A percentile compares a stretch with the other conserved stretches of the same genome.
Conservation (phyloP, 305 asterid genomes). For the Fraxinus ornus region DNA sequence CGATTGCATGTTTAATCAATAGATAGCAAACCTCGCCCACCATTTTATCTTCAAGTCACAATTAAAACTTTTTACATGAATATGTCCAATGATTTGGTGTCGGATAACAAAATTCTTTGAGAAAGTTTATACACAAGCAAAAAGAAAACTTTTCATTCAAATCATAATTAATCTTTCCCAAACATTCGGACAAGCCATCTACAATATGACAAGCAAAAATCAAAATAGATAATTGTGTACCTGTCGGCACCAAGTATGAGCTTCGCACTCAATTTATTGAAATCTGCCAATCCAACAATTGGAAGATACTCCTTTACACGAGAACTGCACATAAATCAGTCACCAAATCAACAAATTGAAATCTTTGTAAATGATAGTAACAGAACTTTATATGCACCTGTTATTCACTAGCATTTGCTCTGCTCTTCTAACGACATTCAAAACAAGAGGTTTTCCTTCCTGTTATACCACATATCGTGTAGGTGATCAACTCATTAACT, state of each 20-base stretch:
- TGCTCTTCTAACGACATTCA: slow-evolving; percentile 88
- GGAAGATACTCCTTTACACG: slow-evolving; percentile 97
- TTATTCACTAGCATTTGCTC: slow-evolving; percentile 79
- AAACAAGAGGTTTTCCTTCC: slow-evolving; percentile 98
- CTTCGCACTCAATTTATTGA: slow-evolving; percentile 92
- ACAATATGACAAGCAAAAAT: not conserved
- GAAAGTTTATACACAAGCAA: not conserved
- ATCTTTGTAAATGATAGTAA: slow-evolving; percentile 1
- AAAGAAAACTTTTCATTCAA: not conserved
- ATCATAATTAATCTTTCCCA: not conserved
- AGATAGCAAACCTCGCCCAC: not conserved
- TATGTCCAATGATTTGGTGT: not conserved
- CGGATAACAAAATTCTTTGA: slow-evolving; percentile 1
- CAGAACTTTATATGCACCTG: slow-evolving; percentile 40
- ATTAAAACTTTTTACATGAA: not conserved
- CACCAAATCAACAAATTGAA: slow-evolving; percentile 9
- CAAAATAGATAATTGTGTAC: slow-evolving; percentile 32
- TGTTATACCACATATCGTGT: slow-evolving; percentile 28
- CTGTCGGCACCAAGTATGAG: slow-evolving; percentile 93
- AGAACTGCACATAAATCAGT: slow-evolving; percentile 47
- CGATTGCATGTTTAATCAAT: not conserved
- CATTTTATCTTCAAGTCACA: not conserved
- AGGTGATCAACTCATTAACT: slow-evolving; percentile 2
- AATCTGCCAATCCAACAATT: slow-evolving; percentile 87
- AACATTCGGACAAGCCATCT: slow-evolving; percentile 8